Base-by-base conservation (phyloP, 2,329 filamentous ascomycete genomes). In the Torrubiellomyces zombiae region DNA sequence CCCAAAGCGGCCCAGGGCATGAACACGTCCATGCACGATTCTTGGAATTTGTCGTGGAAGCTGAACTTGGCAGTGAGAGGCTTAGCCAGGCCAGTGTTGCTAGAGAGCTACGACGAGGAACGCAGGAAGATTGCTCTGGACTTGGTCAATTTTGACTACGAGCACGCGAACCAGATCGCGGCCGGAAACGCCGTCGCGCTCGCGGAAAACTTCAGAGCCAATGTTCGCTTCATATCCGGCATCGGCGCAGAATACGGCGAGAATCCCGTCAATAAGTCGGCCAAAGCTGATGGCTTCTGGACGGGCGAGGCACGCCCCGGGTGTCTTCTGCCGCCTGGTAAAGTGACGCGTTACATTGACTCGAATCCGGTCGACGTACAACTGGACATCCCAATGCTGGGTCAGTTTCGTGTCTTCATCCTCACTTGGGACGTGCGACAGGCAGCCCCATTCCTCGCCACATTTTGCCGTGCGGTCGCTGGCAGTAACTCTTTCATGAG, bases 301-400 rank as follows among this genome's bases (percentile, higher is more conserved):
- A 50, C 56, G 40, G 60, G 62, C 19, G 56, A 61, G 14, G 59
- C 60, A 23, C 58, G 56, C 32, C 62, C 63, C 4, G 64, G 64
- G 6, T 65, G 60, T 24, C 51, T 66, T 13, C 55, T 78, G 14
- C 63, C 71, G 3, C 77, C 77, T 3, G 72, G 72, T 20, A 76
- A 69, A 47, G 75, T 75, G 11, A 77, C 74, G 1, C 64, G 78
- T 15, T 82, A 75, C 42, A 65, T 82, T 25, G 78, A 85, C 47
- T 72, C 76, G 4, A 85, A 83, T 38, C 77, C 77, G 0, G 68
- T 85, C 20, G 73, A 83, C 37, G 55, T 83, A 15, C 75, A 85
- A 43, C 66, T 81, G 5, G 78, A 83, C 39, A 78, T 83, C 21
- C 78, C 78, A 2, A 66, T 81, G 48, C 55, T 83, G 5, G 73